A percentile compares a stretch with the other conserved stretches of the same genome.
Evolutionary conservation across 1,284 basidiomycete species (phyloP).

Genomic region (Phlebopus sp.): DNA sequence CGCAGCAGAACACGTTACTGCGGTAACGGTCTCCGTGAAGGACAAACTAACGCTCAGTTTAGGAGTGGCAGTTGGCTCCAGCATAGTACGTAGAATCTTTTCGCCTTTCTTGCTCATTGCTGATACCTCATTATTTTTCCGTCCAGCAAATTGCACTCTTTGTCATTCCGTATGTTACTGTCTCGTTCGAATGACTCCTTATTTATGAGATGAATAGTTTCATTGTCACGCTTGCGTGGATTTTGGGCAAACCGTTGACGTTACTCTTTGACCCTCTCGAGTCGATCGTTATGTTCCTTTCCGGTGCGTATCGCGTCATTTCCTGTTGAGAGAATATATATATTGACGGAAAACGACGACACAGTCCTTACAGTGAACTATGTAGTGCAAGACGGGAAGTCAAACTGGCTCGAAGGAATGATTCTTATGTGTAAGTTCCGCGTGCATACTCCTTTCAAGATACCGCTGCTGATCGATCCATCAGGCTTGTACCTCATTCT

Average conservation of each 20-base stretch:
- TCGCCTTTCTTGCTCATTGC: background rate
- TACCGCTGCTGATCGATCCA: background rate
- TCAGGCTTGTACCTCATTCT: constrained; percentile 42
- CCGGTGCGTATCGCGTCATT: constrained; percentile 28
- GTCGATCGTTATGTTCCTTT: constrained; percentile 58
- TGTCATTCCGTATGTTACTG: constrained; percentile 68
- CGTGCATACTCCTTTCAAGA: background rate
- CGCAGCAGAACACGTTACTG: constrained; percentile 73
- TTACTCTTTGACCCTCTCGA: constrained; percentile 83
- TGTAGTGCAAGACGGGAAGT: constrained; percentile 77
- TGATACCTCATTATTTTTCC: constrained; percentile 5
- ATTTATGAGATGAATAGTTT: constrained; percentile 63
- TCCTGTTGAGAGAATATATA: background rate
- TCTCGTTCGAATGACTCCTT: constrained; percentile 39
- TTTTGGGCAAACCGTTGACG: constrained; percentile 64
- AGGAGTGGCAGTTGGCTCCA: constrained; percentile 86
- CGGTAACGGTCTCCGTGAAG: constrained; percentile 81
- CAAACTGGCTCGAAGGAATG: constrained; percentile 79
- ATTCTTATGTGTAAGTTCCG: constrained; percentile 58
- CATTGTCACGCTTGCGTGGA: constrained; percentile 66
- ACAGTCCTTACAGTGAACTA: constrained; percentile 76
- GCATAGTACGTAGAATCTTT: constrained; percentile 58
- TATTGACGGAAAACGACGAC: background rate
- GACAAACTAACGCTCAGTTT: constrained; percentile 72
- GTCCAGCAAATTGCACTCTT: constrained; percentile 86